Base-by-base conservation (phyloP, 495 filamentous ascomycete genomes). In the Bathelium albidoporum region DNA sequence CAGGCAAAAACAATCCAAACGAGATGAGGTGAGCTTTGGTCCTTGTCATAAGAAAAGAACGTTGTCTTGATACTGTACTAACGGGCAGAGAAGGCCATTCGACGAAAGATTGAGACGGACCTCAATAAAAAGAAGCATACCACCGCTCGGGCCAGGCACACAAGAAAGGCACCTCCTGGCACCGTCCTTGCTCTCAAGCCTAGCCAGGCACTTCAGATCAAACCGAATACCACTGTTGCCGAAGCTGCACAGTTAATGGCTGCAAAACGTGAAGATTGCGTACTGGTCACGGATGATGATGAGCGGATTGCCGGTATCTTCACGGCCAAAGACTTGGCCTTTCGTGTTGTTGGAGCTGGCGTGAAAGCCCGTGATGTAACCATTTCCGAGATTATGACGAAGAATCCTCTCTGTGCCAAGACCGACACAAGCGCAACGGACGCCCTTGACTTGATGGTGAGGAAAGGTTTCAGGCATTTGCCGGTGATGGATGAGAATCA, bases 401-500 rank as follows among this genome's bases (percentile, higher is more conserved):
- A 97, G 80, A 99, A 99, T 74, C 94, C 94, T 1, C 81, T 99
- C 34, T 99, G 94, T 71, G 94, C 94, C 9, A 84, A 93, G 72
- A 99, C 94, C 36, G 94, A 99, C 71, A 99, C 94, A 22, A 96
- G 91, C 77, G 94, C 94, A 22, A 99, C 94, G 44, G 94, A 98
- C 77, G 94, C 94, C 28, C 78, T 98, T 64, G 92, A 98, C 73
- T 81, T 98, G 59, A 98, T 98, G 94, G 94, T 98, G 58, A 81
- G 91, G 62, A 98, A 97, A 76, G 94, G 94, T 16, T 98, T 98
- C 79, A 83, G 94, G 69, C 94, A 98, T 83, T 75, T 98, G 65
- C 94, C 94, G 1, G 94, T 98, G 52, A 98, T 98, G 94, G 94
- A 98, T 74, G 94, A 98, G 80, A 96, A 97, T 76, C 93, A 97